Evolutionary conservation across 129 eudicot species (phyloP).

Genomic region (Rutidosis leptorrhynchoides): DNA sequence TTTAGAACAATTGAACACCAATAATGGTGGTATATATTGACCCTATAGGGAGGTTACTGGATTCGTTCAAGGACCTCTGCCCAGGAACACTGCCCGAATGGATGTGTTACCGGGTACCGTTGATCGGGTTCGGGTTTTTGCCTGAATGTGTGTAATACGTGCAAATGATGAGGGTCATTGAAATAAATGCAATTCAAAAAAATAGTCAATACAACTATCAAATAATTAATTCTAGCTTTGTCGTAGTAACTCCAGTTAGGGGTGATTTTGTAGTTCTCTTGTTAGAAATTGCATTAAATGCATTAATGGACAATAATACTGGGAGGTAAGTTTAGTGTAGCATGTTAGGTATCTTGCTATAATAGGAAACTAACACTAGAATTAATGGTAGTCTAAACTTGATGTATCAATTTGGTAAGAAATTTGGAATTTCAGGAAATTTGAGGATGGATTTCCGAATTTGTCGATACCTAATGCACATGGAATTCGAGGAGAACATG

Average conservation of each 20-base stretch:
- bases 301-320: not conserved
- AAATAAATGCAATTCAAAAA: no score
- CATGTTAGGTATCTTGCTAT: not conserved
- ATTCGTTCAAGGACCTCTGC: no score
- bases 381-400: not conserved
- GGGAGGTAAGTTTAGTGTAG: not conserved
- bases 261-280: not conserved
- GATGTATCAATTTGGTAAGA: not conserved
- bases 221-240: not conserved
- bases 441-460: constrained; percentile 98
- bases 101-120: no score
- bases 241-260: not conserved
- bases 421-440: constrained; percentile 47
- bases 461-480: constrained; percentile 93
- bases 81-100: no score
- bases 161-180: no score
- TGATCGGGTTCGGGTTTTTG: no score
- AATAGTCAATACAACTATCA: not conserved
- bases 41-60: no score
- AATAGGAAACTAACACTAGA: not conserved
- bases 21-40: no score
- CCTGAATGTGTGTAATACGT: no score
- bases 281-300: not conserved
- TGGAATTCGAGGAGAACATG: constrained; percentile 97
- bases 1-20: no score